Conservation (phyloP, 805 yeast genomes). For the Schwanniomyces pseudopolymorphus region DNA sequence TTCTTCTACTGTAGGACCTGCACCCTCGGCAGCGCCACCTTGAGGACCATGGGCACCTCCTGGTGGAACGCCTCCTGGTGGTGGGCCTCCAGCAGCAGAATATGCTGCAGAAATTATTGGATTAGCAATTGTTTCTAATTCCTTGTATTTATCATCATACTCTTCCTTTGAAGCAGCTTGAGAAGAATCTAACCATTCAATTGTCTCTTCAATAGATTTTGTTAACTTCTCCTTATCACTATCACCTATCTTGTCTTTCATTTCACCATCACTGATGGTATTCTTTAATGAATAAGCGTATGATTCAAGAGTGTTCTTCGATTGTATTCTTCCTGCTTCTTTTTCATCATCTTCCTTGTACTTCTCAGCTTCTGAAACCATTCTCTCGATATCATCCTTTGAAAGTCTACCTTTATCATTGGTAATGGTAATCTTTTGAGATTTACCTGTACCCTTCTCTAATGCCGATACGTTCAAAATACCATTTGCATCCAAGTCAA, state of each 20-base stretch:
- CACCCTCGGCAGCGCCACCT: conserved; percentile 40
- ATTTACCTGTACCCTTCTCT: conserved; percentile 98
- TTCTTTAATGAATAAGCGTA: conserved; percentile 92
- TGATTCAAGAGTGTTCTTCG: conserved; percentile 94
- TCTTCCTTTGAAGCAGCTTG: conserved; percentile 93
- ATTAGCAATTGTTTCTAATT: conserved; percentile 90
- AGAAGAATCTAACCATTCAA: conserved; percentile 90
- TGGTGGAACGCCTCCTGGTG: conserved; percentile 55
- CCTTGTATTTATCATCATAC: conserved; percentile 90
- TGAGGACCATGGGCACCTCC: conserved; percentile 58
- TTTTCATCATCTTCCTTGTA: conserved; percentile 94
- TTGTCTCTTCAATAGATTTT: conserved; percentile 82
- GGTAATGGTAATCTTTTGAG: conserved; percentile 95
- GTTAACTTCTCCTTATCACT: conserved; percentile 66
- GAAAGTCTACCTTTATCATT: conserved; percentile 98
- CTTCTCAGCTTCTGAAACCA: conserved; percentile 98
- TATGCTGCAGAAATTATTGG: conserved; percentile 97
- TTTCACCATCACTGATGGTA: conserved; percentile 52
- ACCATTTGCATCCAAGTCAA: conserved; percentile 96
- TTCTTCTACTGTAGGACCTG: conserved; percentile 55
- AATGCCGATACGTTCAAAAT: conserved; percentile 93
- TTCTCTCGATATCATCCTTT: conserved; percentile 95
- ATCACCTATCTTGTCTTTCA: conserved; percentile 49
- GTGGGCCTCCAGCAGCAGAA: conserved; percentile 87
- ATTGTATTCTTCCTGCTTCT: conserved; percentile 89